Evolutionary conservation across 495 filamentous ascomycete species (phyloP).

Genomic region (Penicillium turbatum): DNA sequence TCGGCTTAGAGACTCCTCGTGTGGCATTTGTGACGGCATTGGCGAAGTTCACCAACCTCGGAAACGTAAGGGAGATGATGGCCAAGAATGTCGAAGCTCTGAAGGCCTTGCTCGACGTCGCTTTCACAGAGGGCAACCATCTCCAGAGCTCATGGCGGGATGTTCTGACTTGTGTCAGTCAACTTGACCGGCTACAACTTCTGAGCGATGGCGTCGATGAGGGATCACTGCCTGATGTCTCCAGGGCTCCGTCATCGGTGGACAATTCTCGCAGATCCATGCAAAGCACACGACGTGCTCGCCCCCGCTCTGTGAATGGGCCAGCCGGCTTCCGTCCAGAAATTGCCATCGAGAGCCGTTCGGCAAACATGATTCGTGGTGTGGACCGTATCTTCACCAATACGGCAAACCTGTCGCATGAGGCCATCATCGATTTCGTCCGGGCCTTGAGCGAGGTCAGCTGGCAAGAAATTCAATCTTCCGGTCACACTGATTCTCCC

Average conservation of each 20-base stretch:
- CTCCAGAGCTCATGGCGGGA: conserved; percentile 91
- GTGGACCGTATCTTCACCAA: conserved; percentile 96
- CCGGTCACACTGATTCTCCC: conserved; percentile 89
- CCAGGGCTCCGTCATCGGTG: conserved; percentile 60
- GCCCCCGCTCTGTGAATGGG: conserved; percentile 60
- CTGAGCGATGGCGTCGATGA: conserved; percentile 92
- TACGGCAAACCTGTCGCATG: conserved; percentile 86
- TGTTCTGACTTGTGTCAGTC: conserved; percentile 90
- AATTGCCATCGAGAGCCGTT: conserved; percentile 86
- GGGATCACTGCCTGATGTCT: conserved; percentile 85
- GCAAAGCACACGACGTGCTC: conserved; percentile 57
- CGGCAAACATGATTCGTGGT: conserved; percentile 84
- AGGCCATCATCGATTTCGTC: conserved; percentile 97
- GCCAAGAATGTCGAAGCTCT: conserved; percentile 94
- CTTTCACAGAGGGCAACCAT: conserved; percentile 84
- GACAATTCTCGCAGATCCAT: conserved; percentile 60
- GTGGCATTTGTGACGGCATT: conserved; percentile 92
- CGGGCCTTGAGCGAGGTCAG: conserved; percentile 90
- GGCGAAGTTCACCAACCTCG: conserved; percentile 89
- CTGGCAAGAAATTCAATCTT: conserved; percentile 98
- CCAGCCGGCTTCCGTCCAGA: conserved; percentile 71
- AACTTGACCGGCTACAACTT: conserved; percentile 93
- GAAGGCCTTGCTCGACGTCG: conserved; percentile 84
- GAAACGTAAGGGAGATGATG: conserved; percentile 92
- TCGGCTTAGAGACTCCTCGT: conserved; percentile 84